These are phyloP conservation scores for Serendipita sp. DNA, from an alignment of 768 basidiomycete species.

Conservation along the genomic window DNA sequence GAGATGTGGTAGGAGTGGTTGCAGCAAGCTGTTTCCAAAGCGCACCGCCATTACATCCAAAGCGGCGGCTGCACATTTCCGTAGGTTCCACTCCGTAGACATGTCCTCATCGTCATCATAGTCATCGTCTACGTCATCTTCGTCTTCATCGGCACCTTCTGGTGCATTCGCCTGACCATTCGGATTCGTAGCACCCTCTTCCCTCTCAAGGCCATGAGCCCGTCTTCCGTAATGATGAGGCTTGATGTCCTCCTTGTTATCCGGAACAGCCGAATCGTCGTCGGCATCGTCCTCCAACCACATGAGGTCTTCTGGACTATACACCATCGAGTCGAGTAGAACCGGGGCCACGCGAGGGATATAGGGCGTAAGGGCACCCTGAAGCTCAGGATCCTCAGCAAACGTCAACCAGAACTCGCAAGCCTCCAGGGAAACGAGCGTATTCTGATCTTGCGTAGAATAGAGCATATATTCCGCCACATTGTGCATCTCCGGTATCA, in stretches of 20 bases:
- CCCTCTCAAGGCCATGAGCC: conserved; percentile 65
- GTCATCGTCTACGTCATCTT: conserved; percentile 75
- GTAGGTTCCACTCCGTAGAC: conserved; percentile 95
- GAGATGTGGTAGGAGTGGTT: conserved; percentile 72
- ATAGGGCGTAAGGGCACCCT: conserved; percentile 68
- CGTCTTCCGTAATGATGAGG: conserved; percentile 84
- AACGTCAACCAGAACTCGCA: conserved; percentile 99
- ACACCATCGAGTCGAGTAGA: conserved; percentile 93
- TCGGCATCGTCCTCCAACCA: conserved; percentile 89
- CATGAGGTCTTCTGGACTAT: conserved; percentile 88
- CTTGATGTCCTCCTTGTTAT: conserved; percentile 92
- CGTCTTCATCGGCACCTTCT: conserved; percentile 61
- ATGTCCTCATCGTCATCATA: conserved; percentile 93
- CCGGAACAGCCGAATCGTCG: conserved; percentile 71
- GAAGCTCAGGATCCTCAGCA: conserved; percentile 84
- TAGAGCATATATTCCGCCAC: conserved; percentile 99
- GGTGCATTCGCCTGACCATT: conserved; percentile 24
- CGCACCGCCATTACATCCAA: conserved; percentile 92
- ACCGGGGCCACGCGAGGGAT: conserved; percentile 87
- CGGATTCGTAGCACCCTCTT: conserved; percentile 29
- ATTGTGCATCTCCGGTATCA: conserved; percentile 88
- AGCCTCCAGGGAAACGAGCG: conserved; percentile 90
- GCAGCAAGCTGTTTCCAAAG: conserved; percentile 78
- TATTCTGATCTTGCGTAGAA: conserved; percentile 94
- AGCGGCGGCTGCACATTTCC: conserved; percentile 96